Percentiles rank a stretch among this genome's conserved stretches.
These are phyloP conservation scores for Cladorrhinum sp. DNA, from an alignment of 2,329 filamentous ascomycete genomes.

Conservation along the genomic window DNA sequence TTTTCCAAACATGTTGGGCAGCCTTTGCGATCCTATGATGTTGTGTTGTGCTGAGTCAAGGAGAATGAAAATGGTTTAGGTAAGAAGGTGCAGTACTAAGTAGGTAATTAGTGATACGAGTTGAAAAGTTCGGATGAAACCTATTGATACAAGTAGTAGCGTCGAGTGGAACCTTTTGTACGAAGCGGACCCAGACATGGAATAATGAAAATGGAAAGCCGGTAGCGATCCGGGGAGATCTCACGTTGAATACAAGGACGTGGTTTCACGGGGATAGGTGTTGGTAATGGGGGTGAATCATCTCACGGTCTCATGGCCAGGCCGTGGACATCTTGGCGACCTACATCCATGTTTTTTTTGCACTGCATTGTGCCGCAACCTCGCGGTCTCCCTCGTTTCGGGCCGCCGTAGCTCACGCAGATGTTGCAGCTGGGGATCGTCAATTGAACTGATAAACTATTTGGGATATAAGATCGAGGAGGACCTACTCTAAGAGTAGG, in stretches of 20 bases:
- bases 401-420: not conserved
- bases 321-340: not conserved
- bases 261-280: not conserved
- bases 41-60: not conserved
- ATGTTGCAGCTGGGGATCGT: not conserved
- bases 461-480: not conserved
- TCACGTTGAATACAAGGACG: not conserved
- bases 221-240: not conserved
- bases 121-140: not conserved
- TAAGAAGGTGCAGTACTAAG: too few species aligned
- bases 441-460: not conserved
- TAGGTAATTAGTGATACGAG: not conserved
- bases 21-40: constrained; percentile 8
- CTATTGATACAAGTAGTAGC: not conserved
- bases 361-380: not conserved
- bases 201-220: too few species aligned
- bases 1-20: constrained; percentile 1
- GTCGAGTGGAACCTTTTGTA: not conserved
- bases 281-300: not conserved
- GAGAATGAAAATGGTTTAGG: too few species aligned
- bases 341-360: too few species aligned
- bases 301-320: not conserved
- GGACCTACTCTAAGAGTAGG: not conserved
- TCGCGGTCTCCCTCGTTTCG: not conserved
- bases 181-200: not conserved